A percentile compares a stretch with the other conserved stretches of the same genome.
These are phyloP conservation scores for Liquidambar formosana DNA, from an alignment of 164 flowering plant species.

Conservation along the genomic window DNA sequence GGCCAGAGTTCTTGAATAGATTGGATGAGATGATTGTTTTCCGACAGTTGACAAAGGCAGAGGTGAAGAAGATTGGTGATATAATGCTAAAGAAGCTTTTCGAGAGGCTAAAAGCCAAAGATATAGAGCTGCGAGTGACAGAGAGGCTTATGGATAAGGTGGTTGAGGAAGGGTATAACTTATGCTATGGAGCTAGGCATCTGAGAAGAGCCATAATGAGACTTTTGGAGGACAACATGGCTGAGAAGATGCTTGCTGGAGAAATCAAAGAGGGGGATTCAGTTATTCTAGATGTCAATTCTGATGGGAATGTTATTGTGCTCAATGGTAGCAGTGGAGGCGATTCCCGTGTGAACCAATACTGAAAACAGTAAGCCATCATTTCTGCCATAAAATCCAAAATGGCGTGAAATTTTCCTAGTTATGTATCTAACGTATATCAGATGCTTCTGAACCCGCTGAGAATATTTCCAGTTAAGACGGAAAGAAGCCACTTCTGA, in stretches of 20 bases:
- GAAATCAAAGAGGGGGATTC: slow-evolving; percentile 90
- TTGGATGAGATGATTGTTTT: slow-evolving; percentile 92
- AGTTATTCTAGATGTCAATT: slow-evolving; percentile 77
- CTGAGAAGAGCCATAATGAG: slow-evolving; percentile 87
- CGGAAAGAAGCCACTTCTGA: no score
- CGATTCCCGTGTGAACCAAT: slow-evolving; percentile 27
- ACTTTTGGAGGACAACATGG: slow-evolving; percentile 81
- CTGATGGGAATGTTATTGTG: slow-evolving; percentile 69
- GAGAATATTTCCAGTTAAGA: no score
- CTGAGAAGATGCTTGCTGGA: slow-evolving; percentile 79
- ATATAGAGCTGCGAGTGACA: slow-evolving; percentile 76
- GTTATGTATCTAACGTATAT: no score
- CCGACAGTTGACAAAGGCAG: slow-evolving; percentile 75
- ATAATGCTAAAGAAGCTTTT: slow-evolving; percentile 83
- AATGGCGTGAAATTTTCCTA: no score
- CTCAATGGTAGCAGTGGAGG: slow-evolving; percentile 66
- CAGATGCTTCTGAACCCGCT: no score
- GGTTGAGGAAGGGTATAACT: slow-evolving; percentile 83
- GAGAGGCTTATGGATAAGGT: slow-evolving; percentile 73
- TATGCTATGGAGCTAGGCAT: slow-evolving; percentile 87
- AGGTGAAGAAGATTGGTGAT: slow-evolving; percentile 79
- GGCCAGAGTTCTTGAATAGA: slow-evolving; percentile 87
- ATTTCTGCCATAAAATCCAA: no score
- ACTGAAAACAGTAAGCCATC: no score
- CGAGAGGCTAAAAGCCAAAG: slow-evolving; percentile 58